Evolutionary conservation across 495 filamentous ascomycete species (phyloP).

Genomic region (Aspergillus nanangensis): DNA sequence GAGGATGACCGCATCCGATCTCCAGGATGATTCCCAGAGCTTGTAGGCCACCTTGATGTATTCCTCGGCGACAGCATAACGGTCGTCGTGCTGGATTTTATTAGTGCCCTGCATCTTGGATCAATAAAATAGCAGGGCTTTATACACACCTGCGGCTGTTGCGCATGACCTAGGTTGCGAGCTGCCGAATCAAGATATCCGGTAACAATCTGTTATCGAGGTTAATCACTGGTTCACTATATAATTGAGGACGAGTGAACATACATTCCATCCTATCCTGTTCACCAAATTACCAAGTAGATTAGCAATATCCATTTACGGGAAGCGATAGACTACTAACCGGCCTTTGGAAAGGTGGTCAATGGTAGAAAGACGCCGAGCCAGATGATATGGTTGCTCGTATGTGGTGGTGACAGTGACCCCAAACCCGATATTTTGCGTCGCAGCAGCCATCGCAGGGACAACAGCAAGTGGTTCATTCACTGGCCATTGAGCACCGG

Average conservation of each 20-base stretch:
- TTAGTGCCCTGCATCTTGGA: background rate
- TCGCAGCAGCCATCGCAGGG: slow-evolving; percentile 45
- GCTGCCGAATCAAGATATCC: slow-evolving; percentile 66
- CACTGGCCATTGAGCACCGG: slow-evolving; percentile 66
- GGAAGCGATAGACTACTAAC: slow-evolving; percentile 14
- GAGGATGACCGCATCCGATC: slow-evolving; percentile 58
- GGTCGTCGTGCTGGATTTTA: slow-evolving; percentile 56
- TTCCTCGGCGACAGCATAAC: slow-evolving; percentile 64
- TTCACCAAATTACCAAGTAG: too few species aligned
- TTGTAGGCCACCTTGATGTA: slow-evolving; percentile 68
- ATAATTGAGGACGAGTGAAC: background rate
- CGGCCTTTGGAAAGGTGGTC: slow-evolving; percentile 66
- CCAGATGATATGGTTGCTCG: slow-evolving; percentile 67
- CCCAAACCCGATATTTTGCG: slow-evolving; percentile 62
- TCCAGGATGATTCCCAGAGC: slow-evolving; percentile 65
- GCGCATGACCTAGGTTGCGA: slow-evolving; percentile 50
- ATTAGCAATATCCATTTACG: background rate
- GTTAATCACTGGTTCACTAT: background rate
- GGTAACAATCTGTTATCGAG: slow-evolving; percentile 49
- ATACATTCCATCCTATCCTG: slow-evolving; percentile 56
- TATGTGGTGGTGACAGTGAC: slow-evolving; percentile 69
- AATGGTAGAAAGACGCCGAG: slow-evolving; percentile 57
- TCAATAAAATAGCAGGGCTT: background rate
- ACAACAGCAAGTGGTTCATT: slow-evolving; percentile 46
- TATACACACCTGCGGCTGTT: slow-evolving; percentile 42